These are phyloP conservation scores for Sporothrix protearum DNA, from an alignment of 2,329 filamentous ascomycete species.

Conservation along the genomic window DNA sequence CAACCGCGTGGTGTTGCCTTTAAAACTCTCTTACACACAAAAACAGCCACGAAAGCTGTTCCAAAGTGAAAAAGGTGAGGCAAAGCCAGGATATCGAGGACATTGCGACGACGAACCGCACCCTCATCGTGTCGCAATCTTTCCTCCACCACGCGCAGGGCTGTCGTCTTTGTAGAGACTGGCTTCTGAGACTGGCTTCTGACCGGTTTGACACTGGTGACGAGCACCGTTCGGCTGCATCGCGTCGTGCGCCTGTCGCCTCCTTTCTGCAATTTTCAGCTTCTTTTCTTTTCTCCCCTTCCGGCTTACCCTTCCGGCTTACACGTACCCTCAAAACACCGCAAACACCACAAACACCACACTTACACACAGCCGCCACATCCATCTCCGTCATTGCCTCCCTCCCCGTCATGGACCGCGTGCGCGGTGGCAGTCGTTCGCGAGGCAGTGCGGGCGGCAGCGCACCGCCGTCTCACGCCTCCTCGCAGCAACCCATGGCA, in stretches of 20 bases:
- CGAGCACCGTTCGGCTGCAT: background rate
- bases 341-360: background rate
- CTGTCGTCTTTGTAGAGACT: too few relatives aligned
- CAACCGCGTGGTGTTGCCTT: conserved; percentile 13
- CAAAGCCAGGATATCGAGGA: too few relatives aligned
- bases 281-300: background rate
- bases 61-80: background rate
- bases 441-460: conserved; percentile 25
- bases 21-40: conserved; percentile 27
- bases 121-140: background rate
- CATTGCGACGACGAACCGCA: background rate
- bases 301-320: too few relatives aligned
- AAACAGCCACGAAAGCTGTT: conserved; percentile 22
- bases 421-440: conserved; percentile 28
- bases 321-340: background rate
- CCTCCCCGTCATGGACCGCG: conserved; percentile 26
- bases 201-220: background rate
- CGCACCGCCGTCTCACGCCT: conserved; percentile 13
- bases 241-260: background rate
- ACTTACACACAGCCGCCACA: background rate
- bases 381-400: background rate
- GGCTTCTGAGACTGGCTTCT: too few relatives aligned
- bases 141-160: background rate
- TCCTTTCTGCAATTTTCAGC: background rate
- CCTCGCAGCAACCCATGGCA: background rate